phyloP scores from a whole-genome alignment of 1,139 yeast species.

The Saccharomyces pastorianus region DNA sequence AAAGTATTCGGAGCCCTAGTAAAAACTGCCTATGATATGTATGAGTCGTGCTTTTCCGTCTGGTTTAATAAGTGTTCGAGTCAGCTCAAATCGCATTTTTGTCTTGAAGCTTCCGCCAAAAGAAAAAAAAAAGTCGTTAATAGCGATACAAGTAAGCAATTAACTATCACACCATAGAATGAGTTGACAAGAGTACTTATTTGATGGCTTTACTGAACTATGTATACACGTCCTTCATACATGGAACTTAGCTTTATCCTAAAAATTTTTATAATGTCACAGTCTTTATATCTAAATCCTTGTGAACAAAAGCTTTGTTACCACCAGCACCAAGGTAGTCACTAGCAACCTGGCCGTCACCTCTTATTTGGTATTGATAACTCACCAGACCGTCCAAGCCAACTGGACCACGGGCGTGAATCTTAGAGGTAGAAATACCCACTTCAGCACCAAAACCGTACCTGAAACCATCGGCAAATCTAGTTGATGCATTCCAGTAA shows the following conservation, averaged over 20 bases:
- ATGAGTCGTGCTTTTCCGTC: background rate
- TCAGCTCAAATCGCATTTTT: background rate
- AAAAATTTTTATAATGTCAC: conserved; percentile 13
- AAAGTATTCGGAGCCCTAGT: background rate
- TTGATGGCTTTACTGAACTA: background rate
- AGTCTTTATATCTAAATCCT: conserved; percentile 40
- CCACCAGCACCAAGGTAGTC: conserved; percentile 96
- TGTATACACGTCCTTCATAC: background rate
- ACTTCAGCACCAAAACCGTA: conserved; percentile 98
- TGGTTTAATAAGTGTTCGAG: background rate
- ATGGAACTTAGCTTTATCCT: background rate
- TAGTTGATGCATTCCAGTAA: conserved; percentile 95
- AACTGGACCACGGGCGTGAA: conserved; percentile 97
- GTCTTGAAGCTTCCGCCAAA: background rate
- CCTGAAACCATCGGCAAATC: conserved; percentile 97
- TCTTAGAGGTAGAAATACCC: conserved; percentile 92
- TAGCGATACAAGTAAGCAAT: background rate
- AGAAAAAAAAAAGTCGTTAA: background rate
- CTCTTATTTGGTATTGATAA: conserved; percentile 87
- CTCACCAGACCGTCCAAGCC: conserved; percentile 95
- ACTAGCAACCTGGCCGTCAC: conserved; percentile 84
- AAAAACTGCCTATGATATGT: background rate
- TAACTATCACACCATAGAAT: background rate
- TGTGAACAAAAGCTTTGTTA: conserved; percentile 65
- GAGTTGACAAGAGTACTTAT: background rate